Conservation (phyloP, 1,139 yeast genomes). For the Saccharomyces pastorianus region DNA sequence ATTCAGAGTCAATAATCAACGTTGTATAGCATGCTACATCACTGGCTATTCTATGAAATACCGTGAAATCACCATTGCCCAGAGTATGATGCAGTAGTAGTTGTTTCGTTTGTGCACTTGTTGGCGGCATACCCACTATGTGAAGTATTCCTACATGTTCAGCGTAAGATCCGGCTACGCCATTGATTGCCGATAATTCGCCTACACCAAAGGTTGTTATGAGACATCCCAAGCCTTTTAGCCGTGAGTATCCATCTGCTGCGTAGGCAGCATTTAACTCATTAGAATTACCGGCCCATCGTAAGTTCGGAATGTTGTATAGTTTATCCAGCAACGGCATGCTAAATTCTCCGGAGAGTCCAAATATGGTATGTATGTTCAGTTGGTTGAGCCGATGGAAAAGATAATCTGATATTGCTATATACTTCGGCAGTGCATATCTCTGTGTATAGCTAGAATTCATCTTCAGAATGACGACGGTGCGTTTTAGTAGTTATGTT, state of each 20-base stretch:
- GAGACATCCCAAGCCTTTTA: constrained; percentile 47
- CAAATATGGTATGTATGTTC: constrained; percentile 48
- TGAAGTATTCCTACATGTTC: constrained; percentile 52
- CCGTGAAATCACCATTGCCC: constrained; percentile 78
- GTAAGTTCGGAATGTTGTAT: constrained; percentile 42
- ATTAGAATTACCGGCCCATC: constrained; percentile 61
- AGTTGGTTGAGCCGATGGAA: constrained; percentile 51
- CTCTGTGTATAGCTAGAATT: constrained; percentile 12
- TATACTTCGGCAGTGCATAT: constrained; percentile 15
- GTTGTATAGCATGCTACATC: constrained; percentile 56
- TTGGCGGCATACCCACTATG: constrained; percentile 51
- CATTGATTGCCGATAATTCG: constrained; percentile 51
- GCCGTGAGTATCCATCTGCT: constrained; percentile 53
- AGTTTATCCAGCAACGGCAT: constrained; percentile 49
- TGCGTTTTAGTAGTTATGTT: background rate
- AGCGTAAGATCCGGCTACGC: constrained; percentile 52
- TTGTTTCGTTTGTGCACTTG: constrained; percentile 50
- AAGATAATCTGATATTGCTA: constrained; percentile 46
- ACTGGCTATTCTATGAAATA: constrained; percentile 62
- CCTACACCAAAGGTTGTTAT: constrained; percentile 65
- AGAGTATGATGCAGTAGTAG: constrained; percentile 52
- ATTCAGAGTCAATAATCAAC: constrained; percentile 47
- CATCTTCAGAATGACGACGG: background rate
- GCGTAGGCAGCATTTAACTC: constrained; percentile 51
- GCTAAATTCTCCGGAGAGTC: constrained; percentile 62